Evolutionary conservation across 495 filamentous ascomycete genomes (phyloP).

Genomic region (Penicillium daleae): DNA sequence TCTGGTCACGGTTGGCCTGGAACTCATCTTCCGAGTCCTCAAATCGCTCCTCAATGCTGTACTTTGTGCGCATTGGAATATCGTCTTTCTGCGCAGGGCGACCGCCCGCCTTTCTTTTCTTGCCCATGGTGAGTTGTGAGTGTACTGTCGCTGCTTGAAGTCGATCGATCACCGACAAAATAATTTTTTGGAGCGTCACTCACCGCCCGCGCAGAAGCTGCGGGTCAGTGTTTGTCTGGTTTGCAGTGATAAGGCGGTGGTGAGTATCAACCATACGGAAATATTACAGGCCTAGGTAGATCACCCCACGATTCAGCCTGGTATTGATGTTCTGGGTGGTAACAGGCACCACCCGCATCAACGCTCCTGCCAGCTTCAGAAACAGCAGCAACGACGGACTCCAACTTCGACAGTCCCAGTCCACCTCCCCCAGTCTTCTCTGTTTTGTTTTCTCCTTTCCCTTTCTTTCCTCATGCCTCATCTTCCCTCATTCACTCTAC

Average conservation of each 20-base stretch:
- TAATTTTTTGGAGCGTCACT: constrained; percentile 40
- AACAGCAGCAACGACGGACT: background rate
- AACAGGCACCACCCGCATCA: constrained; percentile 5
- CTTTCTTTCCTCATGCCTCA: constrained; percentile 35
- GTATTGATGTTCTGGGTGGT: constrained; percentile 1
- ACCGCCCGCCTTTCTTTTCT: constrained; percentile 75
- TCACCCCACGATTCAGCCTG: constrained; percentile 7
- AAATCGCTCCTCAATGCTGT: constrained; percentile 74
- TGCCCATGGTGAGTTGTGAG: constrained; percentile 61
- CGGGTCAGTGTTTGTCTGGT: constrained; percentile 22
- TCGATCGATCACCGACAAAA: constrained; percentile 35
- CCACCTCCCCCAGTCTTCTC: background rate
- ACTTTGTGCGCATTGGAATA: constrained; percentile 41
- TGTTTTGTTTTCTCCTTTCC: constrained; percentile 19
- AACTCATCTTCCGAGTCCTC: constrained; percentile 94
- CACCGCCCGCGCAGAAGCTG: constrained; percentile 35
- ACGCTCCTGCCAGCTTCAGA: constrained; percentile 10
- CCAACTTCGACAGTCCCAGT: background rate
- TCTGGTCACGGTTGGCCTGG: constrained; percentile 77
- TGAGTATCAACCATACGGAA: constrained; percentile 13
- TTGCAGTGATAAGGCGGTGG: constrained; percentile 21
- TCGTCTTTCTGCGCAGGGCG: constrained; percentile 55
- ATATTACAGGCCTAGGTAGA: constrained; percentile 2
- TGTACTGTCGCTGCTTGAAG: constrained; percentile 1
- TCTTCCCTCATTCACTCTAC: constrained; percentile 27